Evolutionary conservation across 768 basidiomycete species (phyloP), one percentile per base, ranked within the genome.

Genomic region (Amanita rubescens): DNA sequence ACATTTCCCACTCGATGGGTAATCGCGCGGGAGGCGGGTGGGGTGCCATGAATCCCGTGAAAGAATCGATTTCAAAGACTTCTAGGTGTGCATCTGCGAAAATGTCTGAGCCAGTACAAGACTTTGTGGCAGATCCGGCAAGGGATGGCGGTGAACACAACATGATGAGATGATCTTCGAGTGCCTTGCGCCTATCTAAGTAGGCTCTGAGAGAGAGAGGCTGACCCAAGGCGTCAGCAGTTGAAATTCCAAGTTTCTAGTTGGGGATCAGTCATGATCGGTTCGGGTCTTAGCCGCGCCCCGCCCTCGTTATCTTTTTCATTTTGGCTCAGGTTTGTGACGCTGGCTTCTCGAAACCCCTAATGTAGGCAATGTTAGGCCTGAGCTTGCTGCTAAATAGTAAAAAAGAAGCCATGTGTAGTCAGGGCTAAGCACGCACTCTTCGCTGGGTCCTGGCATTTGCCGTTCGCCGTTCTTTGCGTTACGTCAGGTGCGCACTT

Each of bases 11-110:
- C 51, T 69, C 64, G 0, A 37, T 53, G 0, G 85, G 82, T 1
- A 95, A 75, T 19, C 85, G 78, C 6, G 69, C 59, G 0, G 85
- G 65, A 1, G 93, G 93, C 0, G 82, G 79, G 12, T 80, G 73
- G 0, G 88, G 85, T 2, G 94, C 89, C 81, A 97, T 85, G 67
- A 98, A 97, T 0, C 95, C 94, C 0, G 92, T 91, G 14, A 82
- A 75, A 9, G 86, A 84, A 65, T 94, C 92, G 55, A 98, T 89
- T 65, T 97, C 93, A 72, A 92, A 98, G 2, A 84, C 82, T 9
- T 47, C 33, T 2, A 48, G 24, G n/a, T 33, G 30, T 5, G 54
- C 38, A 30, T 39, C 45, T 20, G 43, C 4, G 14, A 47, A 32
- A 7, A 30, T 25, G 27, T 47, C 45, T 32, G 45, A 33, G 45